Base-by-base conservation (phyloP, 306 rosid species). In the Hippophae rhamnoides region DNA sequence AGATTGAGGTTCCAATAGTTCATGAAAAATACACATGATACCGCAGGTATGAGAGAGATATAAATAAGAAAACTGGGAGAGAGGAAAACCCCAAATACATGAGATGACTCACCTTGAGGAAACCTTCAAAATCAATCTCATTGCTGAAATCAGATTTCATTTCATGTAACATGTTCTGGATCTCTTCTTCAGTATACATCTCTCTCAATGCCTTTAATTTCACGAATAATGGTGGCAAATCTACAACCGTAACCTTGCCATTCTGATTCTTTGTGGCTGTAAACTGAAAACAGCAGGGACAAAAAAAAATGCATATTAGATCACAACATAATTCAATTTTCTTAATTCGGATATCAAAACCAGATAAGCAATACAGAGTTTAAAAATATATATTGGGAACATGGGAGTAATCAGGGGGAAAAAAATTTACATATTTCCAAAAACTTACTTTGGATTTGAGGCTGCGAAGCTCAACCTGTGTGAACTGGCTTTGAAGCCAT, bases 381-480 rank as follows among this genome's bases (percentile, higher is more conserved):
- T 6, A 48, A 48, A 43, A 40, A 9, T 13, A 7, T 11, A 40
- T 13, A 31, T 31, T 2, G 38, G 38, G 38, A 4, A 4, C 38
- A 18, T 18, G 23, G 18, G 53, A 10, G 63, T 14, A 67, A 45
- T 60, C 14, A 41, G 54, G 25, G 54, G 25, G 42, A 6, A 8
- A 13, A 49, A 23, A 1, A 61, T 52, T 31, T 31, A 31, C 38
- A 31, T 31, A 4, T 31, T 31, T 31, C 3, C 38, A 2, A 31
- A 31, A 31, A 50, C 90, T 54, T 81, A 92, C 96, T 76, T 82
- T 88, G 8, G 93, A 81, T 67, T 85, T 77, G 56, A 92, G 82
- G 74, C 82, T 75, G 54, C 93, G 95, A 68, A 92, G 96, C 84
- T 92, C 93, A 23, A 92, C 96, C 71, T 92, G 99, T 8, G 95